Base-by-base conservation (phyloP, 345 rosid species). In the Noccaea caerulescens region DNA sequence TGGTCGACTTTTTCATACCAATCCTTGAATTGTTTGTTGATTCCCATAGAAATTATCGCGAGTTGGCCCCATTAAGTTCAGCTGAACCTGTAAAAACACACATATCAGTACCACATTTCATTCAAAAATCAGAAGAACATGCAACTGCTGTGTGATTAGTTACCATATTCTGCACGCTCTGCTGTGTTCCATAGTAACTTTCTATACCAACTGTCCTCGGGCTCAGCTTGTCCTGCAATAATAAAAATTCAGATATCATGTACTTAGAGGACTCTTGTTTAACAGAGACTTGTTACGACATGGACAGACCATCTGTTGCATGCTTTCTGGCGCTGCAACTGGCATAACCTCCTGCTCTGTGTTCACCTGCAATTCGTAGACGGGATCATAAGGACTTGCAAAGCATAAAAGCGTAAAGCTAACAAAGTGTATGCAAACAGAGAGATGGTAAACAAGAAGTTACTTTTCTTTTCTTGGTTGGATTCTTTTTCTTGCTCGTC, bases 381-480 rank as follows among this genome's bases (percentile, higher is more conserved):
- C 2, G 4, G 74, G 50, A 6, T 32, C 30, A 61, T 45, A 30
- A 59, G 30, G 30, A 63, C 61, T 46, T 30, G 65, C 23, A 47
- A 11, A 27, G 41, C 66, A 34, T 10, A 75, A 52, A 43, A 18
- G 16, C 9, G 6, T 30, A 58, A 36, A 63, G 63, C 67, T 20
- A 64, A 10, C 30, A 67, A 27, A 38, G 41, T 53, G 47, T 16
- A 60, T 51, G n/a, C 11, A 13, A 20, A 20, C 1, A 44, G 23
- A 52, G 43, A 58, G 23, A 58, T 32, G 0, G 6, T 54, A 33
- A 76, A 53, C 36, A 8, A 53, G 45, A 20, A 47, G 63, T 71
- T 56, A 87, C 92, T 86, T 85, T 87, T 72, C 87, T 83, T 80
- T 85, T 87, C 80, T 83, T 87, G 14, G 81, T 79, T 20, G 82